Conservation (phyloP, 2,329 filamentous ascomycete species). For the Diaporthe destruens region DNA sequence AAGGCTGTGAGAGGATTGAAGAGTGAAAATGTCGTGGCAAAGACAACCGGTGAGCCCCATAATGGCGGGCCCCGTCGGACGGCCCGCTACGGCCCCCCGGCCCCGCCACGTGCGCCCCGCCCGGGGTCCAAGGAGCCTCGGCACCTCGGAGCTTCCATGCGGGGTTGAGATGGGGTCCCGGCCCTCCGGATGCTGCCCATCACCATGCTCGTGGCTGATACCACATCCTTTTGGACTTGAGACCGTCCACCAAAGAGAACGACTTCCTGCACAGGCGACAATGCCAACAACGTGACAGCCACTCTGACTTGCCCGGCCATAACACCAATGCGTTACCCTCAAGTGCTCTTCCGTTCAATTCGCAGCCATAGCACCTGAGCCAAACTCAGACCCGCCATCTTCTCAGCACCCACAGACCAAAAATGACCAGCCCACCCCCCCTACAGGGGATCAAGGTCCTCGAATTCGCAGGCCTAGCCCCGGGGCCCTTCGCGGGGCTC, state of each 20-base stretch:
- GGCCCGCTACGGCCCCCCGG: slow-evolving; percentile 15
- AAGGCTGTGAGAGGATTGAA: no score
- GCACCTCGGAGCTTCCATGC: slow-evolving; percentile 16
- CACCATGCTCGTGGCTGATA: background rate
- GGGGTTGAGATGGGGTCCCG: slow-evolving; percentile 7
- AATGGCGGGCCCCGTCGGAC: background rate
- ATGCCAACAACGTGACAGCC: background rate
- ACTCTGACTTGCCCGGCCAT: background rate
- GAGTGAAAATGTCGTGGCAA: no score
- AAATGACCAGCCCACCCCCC: slow-evolving; percentile 56
- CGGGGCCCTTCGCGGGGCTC: slow-evolving; percentile 88
- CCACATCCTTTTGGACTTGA: background rate
- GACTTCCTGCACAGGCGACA: background rate
- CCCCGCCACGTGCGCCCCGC: no score
- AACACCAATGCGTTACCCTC: background rate
- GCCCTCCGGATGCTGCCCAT: background rate
- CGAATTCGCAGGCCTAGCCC: slow-evolving; percentile 72
- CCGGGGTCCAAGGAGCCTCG: slow-evolving; percentile 18
- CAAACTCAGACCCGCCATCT: background rate
- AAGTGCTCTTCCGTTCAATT: background rate
- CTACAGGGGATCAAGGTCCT: slow-evolving; percentile 68
- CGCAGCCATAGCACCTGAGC: no score
- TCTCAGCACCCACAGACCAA: slow-evolving; percentile 10
- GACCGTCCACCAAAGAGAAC: background rate
- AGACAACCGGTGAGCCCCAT: background rate